phyloP scores from a whole-genome alignment of 2,329 filamentous ascomycete species.

The Pseudogymnoascus sp. region DNA sequence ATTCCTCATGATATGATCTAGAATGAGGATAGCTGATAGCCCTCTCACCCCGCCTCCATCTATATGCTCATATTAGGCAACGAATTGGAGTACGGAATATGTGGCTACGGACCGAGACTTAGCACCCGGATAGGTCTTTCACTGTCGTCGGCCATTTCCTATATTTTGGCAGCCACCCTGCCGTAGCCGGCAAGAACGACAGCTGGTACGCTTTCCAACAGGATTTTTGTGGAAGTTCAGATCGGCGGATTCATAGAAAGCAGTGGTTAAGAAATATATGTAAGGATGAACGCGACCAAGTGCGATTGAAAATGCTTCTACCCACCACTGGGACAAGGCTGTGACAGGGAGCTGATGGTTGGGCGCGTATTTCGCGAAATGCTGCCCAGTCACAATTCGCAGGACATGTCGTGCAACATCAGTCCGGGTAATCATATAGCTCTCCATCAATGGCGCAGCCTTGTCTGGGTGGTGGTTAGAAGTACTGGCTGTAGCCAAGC shows the following conservation, averaged over 20 bases:
- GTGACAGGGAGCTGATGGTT: not conserved
- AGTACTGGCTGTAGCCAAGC: not conserved
- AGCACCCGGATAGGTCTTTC: not conserved
- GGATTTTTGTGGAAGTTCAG: not conserved
- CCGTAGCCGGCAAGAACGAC: not conserved
- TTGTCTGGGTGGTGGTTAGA: not conserved
- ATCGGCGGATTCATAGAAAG: no score
- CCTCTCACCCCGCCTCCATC: not conserved
- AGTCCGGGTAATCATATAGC: not conserved
- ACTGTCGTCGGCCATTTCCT: not conserved
- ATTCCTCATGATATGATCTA: not conserved
- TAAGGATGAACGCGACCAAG: not conserved
- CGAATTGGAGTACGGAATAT: not conserved
- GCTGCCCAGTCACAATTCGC: not conserved
- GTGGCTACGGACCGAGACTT: not conserved
- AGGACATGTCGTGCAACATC: not conserved
- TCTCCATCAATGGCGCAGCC: not conserved
- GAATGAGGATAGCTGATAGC: not conserved
- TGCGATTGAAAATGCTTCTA: not conserved
- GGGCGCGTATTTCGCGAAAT: not conserved
- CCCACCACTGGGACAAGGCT: not conserved
- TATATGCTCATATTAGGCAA: not conserved
- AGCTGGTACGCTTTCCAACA: not conserved
- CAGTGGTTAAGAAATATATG: not conserved
- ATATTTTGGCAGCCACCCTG: not conserved